Conservation (phyloP, 2,329 filamentous ascomycete species). For the Penicillium sp. region DNA sequence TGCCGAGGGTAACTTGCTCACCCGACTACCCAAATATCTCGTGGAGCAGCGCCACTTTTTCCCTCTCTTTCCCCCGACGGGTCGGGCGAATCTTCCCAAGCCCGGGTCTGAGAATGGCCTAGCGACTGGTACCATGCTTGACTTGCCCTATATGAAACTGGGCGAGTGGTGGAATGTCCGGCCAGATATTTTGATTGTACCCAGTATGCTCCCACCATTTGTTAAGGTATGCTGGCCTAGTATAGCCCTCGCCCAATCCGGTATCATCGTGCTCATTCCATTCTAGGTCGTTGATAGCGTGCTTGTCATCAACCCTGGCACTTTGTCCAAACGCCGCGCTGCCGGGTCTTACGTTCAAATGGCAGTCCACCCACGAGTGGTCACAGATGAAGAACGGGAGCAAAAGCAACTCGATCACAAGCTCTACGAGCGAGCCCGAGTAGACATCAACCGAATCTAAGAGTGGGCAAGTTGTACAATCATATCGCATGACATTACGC, state of each 20-base stretch:
- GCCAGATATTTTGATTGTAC: conserved; percentile 80
- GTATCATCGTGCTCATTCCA: conserved; percentile 1
- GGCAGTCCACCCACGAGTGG: conserved; percentile 64
- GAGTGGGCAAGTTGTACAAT: conserved; percentile 17
- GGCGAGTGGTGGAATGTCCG: conserved; percentile 85
- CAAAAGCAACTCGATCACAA: conserved; percentile 65
- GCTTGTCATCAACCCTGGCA: conserved; percentile 84
- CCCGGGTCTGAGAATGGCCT: conserved; percentile 59
- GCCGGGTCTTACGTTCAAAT: conserved; percentile 83
- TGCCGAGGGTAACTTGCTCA: conserved; percentile 60
- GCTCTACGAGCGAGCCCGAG: conserved; percentile 76
- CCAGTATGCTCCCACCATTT: conserved; percentile 80
- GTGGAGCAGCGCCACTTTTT: conserved; percentile 90
- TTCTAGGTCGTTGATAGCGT: conserved; percentile 88
- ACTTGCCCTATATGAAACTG: conserved; percentile 79
- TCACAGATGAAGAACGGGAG: conserved; percentile 58
- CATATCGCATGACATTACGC: conserved; percentile 22
- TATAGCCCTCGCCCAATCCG: too few relatives aligned
- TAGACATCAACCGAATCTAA: conserved; percentile 80
- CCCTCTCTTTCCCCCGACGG: conserved; percentile 78
- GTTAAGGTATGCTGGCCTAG: conserved; percentile 64
- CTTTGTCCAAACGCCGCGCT: conserved; percentile 76
- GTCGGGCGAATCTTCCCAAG: conserved; percentile 64
- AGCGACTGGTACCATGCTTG: conserved; percentile 73
- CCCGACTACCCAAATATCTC: conserved; percentile 70